Conservation (phyloP, 805 yeast genomes). For the Yamadazyma tumulicola region DNA sequence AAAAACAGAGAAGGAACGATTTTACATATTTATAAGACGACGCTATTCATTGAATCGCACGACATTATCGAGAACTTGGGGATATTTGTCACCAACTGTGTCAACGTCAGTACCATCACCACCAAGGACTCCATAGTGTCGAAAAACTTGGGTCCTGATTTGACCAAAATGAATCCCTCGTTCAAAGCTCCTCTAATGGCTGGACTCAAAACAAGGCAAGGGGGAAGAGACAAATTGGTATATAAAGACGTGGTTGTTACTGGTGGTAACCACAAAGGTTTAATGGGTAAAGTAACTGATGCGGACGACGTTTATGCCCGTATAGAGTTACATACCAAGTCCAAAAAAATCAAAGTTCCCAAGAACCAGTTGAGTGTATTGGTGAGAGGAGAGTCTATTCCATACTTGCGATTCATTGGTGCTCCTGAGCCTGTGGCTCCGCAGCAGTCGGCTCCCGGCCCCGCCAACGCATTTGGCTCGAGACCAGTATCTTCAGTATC, state of each 20-base stretch:
- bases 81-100: conserved; percentile 76
- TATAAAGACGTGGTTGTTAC: conserved; percentile 83
- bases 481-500: conserved; percentile 31
- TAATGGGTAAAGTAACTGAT: conserved; percentile 89
- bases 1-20: conserved; percentile 81
- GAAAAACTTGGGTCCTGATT: conserved; percentile 57
- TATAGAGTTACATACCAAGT: conserved; percentile 89
- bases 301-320: conserved; percentile 90
- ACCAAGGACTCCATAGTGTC: conserved; percentile 72
- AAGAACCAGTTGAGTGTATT: conserved; percentile 73
- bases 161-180: conserved; percentile 85
- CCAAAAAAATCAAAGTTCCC: conserved; percentile 80
- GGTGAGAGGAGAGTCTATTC: conserved; percentile 65
- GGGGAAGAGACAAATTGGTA: conserved; percentile 78
- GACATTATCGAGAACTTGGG: conserved; percentile 83
- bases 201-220: conserved; percentile 46
- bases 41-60: conserved; percentile 76
- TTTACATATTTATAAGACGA: conserved; percentile 78
- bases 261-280: conserved; percentile 92
- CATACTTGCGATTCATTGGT: conserved; percentile 77
- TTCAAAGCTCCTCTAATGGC: conserved; percentile 51
- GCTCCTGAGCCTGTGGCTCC: conserved; percentile 21
- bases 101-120: conserved; percentile 77
- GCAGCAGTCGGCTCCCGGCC: conserved; percentile 9
- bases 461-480: conserved; percentile 6